Base-by-base conservation (phyloP, 2,329 filamentous ascomycete genomes). In the Aspergillus viridinutans region DNA sequence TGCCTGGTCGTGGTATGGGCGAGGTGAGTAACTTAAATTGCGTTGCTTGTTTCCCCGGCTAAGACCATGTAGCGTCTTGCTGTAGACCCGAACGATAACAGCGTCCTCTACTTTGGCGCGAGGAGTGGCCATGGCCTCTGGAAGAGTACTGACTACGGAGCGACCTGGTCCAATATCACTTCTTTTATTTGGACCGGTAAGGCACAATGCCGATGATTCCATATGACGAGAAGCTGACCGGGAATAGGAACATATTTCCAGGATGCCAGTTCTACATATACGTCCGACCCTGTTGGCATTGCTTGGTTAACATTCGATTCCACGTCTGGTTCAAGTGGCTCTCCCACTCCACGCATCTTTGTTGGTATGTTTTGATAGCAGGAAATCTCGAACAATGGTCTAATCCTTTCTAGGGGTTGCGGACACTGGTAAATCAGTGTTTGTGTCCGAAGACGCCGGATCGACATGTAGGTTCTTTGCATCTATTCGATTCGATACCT, bases 1-100 rank as follows among this genome's bases (percentile, higher is more conserved):
- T 85, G 82, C 83, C 83, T 7, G 83, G 83, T 1, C 78, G 83
- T 28, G 83, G 83, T 7, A 81, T 80, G 69, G 83, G 83, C 17
- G 83, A 85, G 63, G 62, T 64, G 20, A 4, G 57, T 50, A 32
- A 14, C 9, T 40, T 12, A 29, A 10, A 3, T 9, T 21, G 40
- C 20, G 8, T 43, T 10, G 20, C 23, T 14, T n/a, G 2, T 23
- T 43, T 14, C n/a, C n/a, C 8, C 7, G 10, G 21, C 25, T 52
- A 26, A 25, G 23, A 17, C n/a, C 3, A 8, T 42, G 8, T 43
- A 61, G 59, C 77, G 83, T 14, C 77, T 85, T 4, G 82, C 81
- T 2, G 77, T 85, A 8, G 83, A 85, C 63, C 83, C 83, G 1
- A 77, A 80, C 49, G 82, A 83, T 62, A 79, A 81, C 40, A 76